These are phyloP conservation scores for Dorcoceras hygrometricum DNA, from an alignment of 257 asterid genomes.

Conservation along the genomic window DNA sequence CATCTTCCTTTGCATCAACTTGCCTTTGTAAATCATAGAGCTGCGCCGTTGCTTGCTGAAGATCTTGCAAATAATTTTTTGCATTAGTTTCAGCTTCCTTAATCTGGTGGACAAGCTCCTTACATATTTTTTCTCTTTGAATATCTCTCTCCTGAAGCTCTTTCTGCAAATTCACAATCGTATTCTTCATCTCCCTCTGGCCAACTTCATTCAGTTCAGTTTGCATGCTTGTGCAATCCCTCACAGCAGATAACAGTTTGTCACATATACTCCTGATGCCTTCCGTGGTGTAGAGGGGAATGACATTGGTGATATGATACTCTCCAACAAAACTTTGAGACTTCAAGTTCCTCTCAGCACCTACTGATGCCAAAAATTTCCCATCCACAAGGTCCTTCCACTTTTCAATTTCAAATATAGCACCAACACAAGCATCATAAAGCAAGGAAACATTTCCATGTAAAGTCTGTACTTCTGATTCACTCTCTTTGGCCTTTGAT, in stretches of 20 bases:
- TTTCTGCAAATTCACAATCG: conserved; percentile 71
- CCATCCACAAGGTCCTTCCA: conserved; percentile 45
- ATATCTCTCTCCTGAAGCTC: conserved; percentile 92
- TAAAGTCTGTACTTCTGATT: conserved; percentile 53
- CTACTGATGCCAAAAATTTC: conserved; percentile 34
- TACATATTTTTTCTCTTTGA: conserved; percentile 72
- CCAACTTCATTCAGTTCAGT: conserved; percentile 54
- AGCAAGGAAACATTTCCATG: conserved; percentile 47
- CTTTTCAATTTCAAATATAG: conserved; percentile 58
- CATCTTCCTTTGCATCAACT: conserved; percentile 53
- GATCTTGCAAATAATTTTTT: conserved; percentile 57
- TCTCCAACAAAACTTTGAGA: conserved; percentile 33
- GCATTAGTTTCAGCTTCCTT: conserved; percentile 82
- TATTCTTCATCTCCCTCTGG: conserved; percentile 68
- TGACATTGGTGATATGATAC: conserved; percentile 32
- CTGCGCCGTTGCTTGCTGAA: conserved; percentile 53
- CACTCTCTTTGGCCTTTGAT: conserved; percentile 54
- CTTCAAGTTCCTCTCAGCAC: conserved; percentile 35
- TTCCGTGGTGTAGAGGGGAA: conserved; percentile 40
- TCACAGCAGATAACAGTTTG: conserved; percentile 49
- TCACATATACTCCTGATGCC: conserved; percentile 42
- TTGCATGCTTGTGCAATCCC: conserved; percentile 57
- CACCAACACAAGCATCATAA: conserved; percentile 58
- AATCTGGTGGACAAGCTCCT: conserved; percentile 81
- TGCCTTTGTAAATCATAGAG: conserved; percentile 52